Conservation (phyloP, 1,284 basidiomycete genomes). For the Sparassis latifolia region DNA sequence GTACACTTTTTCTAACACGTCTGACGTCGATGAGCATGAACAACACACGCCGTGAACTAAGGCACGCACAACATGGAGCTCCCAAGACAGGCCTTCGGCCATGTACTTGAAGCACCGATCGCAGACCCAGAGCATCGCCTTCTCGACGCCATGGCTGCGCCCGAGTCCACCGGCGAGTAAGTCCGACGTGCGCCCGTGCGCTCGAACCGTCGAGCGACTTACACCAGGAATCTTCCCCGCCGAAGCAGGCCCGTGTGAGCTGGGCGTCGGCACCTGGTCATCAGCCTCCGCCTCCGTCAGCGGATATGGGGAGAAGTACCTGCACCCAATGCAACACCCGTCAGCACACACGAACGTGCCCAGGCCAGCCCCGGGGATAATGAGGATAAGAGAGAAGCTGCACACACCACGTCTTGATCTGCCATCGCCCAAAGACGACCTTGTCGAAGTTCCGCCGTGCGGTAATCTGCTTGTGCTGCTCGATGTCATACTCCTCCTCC, state of each 20-base stretch:
- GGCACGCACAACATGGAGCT: conserved; percentile 62
- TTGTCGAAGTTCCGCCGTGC: conserved; percentile 73
- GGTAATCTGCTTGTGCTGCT: conserved; percentile 59
- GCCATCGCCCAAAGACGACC: conserved; percentile 69
- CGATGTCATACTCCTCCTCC: conserved; percentile 64
- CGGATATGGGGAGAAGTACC: conserved; percentile 90
- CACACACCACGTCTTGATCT: conserved; percentile 74
- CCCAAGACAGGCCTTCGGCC: conserved; percentile 66
- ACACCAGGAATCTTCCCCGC: conserved; percentile 39
- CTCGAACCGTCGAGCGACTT: conserved; percentile 39
- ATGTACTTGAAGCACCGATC: conserved; percentile 97
- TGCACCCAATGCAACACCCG: conserved; percentile 21
- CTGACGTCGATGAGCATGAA: conserved; percentile 10
- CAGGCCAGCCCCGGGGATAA: background rate
- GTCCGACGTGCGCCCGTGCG: conserved; percentile 67
- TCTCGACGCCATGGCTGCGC: conserved; percentile 43
- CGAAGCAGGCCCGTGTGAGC: conserved; percentile 22
- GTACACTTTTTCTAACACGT: conserved; percentile 61
- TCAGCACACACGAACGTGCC: background rate
- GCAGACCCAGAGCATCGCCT: conserved; percentile 72
- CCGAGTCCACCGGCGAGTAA: conserved; percentile 58
- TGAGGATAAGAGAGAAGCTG: background rate
- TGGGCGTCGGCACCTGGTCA: conserved; percentile 29
- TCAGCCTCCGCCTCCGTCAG: conserved; percentile 57
- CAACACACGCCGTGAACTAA: conserved; percentile 5